Base-by-base conservation (phyloP, 306 rosid species). In the Cicer judaicum region DNA sequence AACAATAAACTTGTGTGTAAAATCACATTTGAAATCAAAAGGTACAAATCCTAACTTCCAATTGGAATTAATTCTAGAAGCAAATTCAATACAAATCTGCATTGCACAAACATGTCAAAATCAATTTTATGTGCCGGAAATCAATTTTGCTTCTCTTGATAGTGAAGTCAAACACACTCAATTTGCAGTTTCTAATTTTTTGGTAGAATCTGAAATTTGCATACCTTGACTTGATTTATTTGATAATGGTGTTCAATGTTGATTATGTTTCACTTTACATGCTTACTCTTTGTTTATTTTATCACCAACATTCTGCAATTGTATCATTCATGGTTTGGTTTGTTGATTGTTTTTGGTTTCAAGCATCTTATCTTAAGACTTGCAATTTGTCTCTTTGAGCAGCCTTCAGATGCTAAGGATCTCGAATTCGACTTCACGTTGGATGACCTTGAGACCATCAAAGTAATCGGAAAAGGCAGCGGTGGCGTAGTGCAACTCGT, bases 401-500 rank as follows among this genome's bases (percentile, higher is more conserved):
- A 93, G 96, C 83, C 90, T 80, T 77, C 91, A 21, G 92, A 87
- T 69, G 82, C 75, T 72, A 90, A 94, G 84, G 99, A 92, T 67
- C 86, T 88, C 11, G 88, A 89, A 68, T 82, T 78, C 7, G 91
- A 95, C 72, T 81, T 95, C 85, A 84, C 91, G 0, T 84, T 89
- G 82, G 99, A 90, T 52, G 99, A 92, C 72, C 87, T 95, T 40
- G 99, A 95, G 86, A 88, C 96, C 52, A 65, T 92, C 75, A 94
- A 91, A 81, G 97, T 92, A 49, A 92, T 94, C 53, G 98, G 98
- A 46, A 94, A 94, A 72, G 98, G 98, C 54, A 92, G 98, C 50
- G 99, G 99, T 4, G 99, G 98, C 34, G 96, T 95, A 16, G 99
- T 95, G 8, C 99, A 95, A 77, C 98, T 95, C 59, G 99, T 92